Evolutionary conservation across 2,329 filamentous ascomycete species (phyloP), one percentile per base, ranked within the genome.

Genomic region (Tolypocladium album): DNA sequence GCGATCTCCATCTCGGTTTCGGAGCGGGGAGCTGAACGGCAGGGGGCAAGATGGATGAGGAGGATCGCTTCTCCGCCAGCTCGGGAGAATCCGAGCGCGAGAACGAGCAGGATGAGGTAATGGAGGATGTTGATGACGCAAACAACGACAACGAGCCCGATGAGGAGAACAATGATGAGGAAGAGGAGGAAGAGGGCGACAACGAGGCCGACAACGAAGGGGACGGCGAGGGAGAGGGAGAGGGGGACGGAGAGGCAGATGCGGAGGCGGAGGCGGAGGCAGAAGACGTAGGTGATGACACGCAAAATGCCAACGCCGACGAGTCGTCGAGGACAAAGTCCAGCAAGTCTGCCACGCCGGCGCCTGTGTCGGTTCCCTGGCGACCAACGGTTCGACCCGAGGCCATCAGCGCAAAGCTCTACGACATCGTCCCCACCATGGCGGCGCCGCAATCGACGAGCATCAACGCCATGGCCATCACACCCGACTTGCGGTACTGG

Each of bases 401-500:
- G 69, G 89, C 86, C n/a, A 77, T 96, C 57, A 87, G 82, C 1
- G 93, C 94, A 17, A 78, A 81, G 47, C 84, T 88, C 2, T 99
- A 97, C 77, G 94, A 99, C 71, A 96, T 99, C 62, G 88, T 96
- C 1, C 94, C 94, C 1, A 97, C 94, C 27, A 97, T 97, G 76
- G 94, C 94, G 2, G 94, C 94, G 3, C 94, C 94, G 1, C 92
- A 97, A 72, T 89, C 91, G 63, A 99, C 94, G 3, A 97, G 92
- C 58, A 90, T 99, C 74, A 99, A 99, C 70, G 88, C 92, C 12
- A 84, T 99, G 61, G 87, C 92, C 31, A 88, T 94, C 39, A 99
- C 94, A 0, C 92, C 92, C 2, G 94, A 99, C 72, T 88, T 97
- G 80, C 85, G 92, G 59, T 97, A 92, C 83, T 93, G 96, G 72